Evolutionary conservation across 2,329 filamentous ascomycete species (phyloP).

Genomic region (Metarhizium album): DNA sequence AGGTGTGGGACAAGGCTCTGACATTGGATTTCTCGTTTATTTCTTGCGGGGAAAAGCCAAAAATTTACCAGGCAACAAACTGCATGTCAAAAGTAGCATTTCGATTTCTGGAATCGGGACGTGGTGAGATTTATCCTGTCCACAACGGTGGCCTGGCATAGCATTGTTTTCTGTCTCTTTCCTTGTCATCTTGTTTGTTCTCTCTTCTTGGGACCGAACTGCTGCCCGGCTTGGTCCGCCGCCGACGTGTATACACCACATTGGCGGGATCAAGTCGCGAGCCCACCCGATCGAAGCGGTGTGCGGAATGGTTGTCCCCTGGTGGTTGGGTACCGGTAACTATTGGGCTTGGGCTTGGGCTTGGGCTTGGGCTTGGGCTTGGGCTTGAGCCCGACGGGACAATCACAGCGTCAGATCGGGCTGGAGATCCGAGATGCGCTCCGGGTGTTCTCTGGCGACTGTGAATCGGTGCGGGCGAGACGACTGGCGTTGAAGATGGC

Average conservation of each 20-base stretch:
- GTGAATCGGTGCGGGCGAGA: not conserved
- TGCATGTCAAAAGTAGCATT: too few relatives aligned
- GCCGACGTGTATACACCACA: conserved; percentile 19
- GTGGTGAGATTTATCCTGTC: not conserved
- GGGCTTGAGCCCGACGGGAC: conserved; percentile 6
- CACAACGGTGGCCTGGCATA: not conserved
- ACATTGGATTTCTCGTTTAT: too few relatives aligned
- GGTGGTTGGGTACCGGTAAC: too few relatives aligned
- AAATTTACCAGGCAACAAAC: not conserved
- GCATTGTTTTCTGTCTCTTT: too few relatives aligned
- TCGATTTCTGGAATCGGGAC: not conserved
- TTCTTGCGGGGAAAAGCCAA: not conserved
- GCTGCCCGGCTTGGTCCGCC: conserved; percentile 15
- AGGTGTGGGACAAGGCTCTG: too few relatives aligned
- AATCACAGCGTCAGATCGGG: not conserved
- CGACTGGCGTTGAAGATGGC: not conserved
- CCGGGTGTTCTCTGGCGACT: too few relatives aligned
- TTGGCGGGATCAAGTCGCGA: conserved; percentile 10
- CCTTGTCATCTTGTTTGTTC: too few relatives aligned
- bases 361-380: too few relatives aligned
- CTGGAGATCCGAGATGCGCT: not conserved
- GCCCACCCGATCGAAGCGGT: not conserved
- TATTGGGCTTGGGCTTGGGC: too few relatives aligned
- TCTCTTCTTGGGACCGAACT: conserved; percentile 9
- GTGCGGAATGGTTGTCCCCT: not conserved